Evolutionary conservation across 2,329 filamentous ascomycete genomes (phyloP).

Genomic region (Cercospora berteroae): DNA sequence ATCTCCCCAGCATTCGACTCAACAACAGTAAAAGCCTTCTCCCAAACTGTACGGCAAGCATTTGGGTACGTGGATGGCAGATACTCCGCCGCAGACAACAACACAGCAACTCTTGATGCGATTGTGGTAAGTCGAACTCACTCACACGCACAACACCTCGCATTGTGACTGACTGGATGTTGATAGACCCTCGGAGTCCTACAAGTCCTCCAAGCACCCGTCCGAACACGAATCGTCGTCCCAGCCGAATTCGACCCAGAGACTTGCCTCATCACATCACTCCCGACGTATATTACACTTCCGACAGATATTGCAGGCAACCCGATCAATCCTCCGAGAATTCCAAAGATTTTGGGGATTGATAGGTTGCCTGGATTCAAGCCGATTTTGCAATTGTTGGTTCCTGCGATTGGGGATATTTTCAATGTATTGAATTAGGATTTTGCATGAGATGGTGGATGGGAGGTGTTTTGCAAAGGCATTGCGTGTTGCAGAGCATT

Average conservation of each 20-base stretch:
- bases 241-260: constrained; percentile 9
- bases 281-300: constrained; percentile 5
- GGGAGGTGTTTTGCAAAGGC: background rate
- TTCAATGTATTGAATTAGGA: background rate
- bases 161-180: no score
- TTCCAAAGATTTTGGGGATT: constrained; percentile 6
- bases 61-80: background rate
- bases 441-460: background rate
- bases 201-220: background rate
- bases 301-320: constrained; percentile 5
- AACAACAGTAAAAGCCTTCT: constrained; percentile 7
- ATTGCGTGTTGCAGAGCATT: background rate
- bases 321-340: constrained; percentile 5
- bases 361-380: background rate
- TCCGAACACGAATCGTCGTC: constrained; percentile 7
- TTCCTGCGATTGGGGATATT: constrained; percentile 7
- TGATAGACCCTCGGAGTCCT: constrained; percentile 2
- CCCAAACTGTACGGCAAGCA: constrained; percentile 4
- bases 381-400: background rate
- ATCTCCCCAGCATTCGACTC: constrained; percentile 7
- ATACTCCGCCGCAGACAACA: constrained; percentile 6
- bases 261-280: constrained; percentile 5
- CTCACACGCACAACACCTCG: no score
- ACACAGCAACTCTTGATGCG: constrained; percentile 9
- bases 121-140: constrained; percentile 6